Evolutionary conservation across 2,329 filamentous ascomycete genomes (phyloP).

Genomic region (Akanthomyces muscarius): DNA sequence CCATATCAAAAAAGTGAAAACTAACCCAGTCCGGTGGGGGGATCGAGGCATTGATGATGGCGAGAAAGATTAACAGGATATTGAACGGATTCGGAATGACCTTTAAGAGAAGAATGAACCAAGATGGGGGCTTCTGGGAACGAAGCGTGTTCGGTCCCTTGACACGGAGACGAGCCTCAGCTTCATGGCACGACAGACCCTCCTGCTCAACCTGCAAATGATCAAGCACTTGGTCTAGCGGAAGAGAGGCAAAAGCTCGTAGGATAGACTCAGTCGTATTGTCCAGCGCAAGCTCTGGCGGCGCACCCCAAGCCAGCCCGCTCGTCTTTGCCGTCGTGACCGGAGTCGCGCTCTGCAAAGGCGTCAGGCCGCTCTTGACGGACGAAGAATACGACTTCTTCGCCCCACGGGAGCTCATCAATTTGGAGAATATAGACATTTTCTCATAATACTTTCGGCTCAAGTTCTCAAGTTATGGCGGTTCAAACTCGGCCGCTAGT

Average conservation of each 20-base stretch:
- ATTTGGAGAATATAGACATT: conserved; percentile 4
- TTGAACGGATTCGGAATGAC: conserved; percentile 28
- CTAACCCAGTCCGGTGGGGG: conserved; percentile 20
- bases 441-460: background rate
- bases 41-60: conserved; percentile 25
- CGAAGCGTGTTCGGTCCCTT: conserved; percentile 25
- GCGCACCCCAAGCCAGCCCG: background rate
- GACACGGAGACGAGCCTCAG: conserved; percentile 21
- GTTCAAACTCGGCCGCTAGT: conserved; percentile 16
- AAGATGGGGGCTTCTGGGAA: conserved; percentile 26
- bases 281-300: conserved; percentile 14
- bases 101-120: conserved; percentile 26
- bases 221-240: conserved; percentile 20
- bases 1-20: background rate
- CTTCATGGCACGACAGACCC: conserved; percentile 24
- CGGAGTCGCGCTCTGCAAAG: background rate
- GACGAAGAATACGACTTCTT: conserved; percentile 10
- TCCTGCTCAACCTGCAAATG: conserved; percentile 22
- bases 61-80: conserved; percentile 24
- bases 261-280: conserved; percentile 21
- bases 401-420: background rate
- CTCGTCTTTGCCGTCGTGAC: background rate
- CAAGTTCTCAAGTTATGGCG: conserved; percentile 10
- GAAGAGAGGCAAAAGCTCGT: conserved; percentile 22
- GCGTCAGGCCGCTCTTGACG: background rate